Evolutionary conservation across 345 rosid genomes (phyloP).

Genomic region (Adansonia digitata): DNA sequence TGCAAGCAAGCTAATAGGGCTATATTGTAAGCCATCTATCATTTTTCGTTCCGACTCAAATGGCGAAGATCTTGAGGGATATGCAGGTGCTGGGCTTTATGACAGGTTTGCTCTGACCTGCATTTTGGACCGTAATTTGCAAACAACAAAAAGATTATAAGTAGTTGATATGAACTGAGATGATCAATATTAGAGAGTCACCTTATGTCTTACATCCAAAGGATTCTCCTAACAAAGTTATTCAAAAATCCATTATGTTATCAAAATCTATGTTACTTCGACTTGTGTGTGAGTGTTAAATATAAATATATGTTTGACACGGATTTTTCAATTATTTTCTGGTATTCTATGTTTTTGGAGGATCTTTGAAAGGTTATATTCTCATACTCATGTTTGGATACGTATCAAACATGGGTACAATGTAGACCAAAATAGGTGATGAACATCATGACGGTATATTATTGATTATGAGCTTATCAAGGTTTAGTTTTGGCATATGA

Average conservation of each 20-base stretch:
- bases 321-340: too few relatives aligned
- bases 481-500: neutral
- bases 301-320: too few relatives aligned
- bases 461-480: neutral
- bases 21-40: constrained; percentile 27
- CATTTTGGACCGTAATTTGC: neutral
- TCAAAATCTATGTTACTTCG: neutral
- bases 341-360: too few relatives aligned
- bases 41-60: constrained; percentile 44
- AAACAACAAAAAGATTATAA: neutral
- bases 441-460: neutral
- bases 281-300: too few relatives aligned
- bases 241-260: neutral
- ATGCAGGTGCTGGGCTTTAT: constrained; percentile 46
- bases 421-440: too few relatives aligned
- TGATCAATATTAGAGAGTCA: neutral
- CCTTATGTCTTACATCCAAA: neutral
- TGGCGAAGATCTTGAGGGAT: constrained; percentile 42
- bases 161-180: neutral
- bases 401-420: too few relatives aligned
- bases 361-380: too few relatives aligned
- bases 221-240: neutral
- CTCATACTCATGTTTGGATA: too few relatives aligned
- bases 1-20: constrained; percentile 35
- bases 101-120: constrained; percentile 29